Conservation (phyloP, 2,329 filamentous ascomycete species). For the Verticillium nubilum region DNA sequence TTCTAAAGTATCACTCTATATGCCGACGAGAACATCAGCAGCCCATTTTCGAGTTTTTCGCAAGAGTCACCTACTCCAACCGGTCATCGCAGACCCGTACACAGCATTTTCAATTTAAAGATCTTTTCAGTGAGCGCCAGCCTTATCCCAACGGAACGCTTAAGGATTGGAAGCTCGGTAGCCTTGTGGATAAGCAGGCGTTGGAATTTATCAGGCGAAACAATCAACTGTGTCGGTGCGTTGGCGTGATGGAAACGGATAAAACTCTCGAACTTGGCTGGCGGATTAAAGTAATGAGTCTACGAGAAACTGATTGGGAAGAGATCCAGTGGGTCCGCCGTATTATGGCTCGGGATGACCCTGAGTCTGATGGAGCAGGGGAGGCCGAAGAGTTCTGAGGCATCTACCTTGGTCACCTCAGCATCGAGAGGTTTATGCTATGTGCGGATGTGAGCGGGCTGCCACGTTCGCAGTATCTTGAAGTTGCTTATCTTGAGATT, state of each 20-base stretch:
- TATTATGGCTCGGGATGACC: conserved; percentile 4
- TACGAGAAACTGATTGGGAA: conserved; percentile 9
- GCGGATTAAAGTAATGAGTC: conserved; percentile 6
- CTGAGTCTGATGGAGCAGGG: not conserved
- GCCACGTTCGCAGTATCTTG: too few relatives aligned
- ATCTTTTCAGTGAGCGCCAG: conserved; percentile 53
- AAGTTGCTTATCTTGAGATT: too few relatives aligned
- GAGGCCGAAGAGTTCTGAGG: not conserved
- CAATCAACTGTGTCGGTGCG: conserved; percentile 8
- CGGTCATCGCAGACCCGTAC: conserved; percentile 42
- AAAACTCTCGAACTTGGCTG: not conserved
- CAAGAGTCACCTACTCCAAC: conserved; percentile 51
- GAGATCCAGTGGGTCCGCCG: conserved; percentile 5
- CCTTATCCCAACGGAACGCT: conserved; percentile 31
- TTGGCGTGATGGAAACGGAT: conserved; percentile 4
- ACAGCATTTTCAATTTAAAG: conserved; percentile 60
- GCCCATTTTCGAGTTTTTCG: conserved; percentile 57
- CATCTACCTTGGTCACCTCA: not conserved
- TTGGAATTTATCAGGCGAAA: not conserved
- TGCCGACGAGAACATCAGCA: conserved; percentile 26
- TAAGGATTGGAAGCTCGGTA: conserved; percentile 4
- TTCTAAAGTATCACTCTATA: conserved; percentile 39
- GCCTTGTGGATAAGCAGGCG: conserved; percentile 1
- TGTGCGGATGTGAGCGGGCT: too few relatives aligned
- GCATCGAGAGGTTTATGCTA: not conserved